phyloP scores from a whole-genome alignment of 2,329 filamentous ascomycete species.

The Sordariomycetes sp. region DNA sequence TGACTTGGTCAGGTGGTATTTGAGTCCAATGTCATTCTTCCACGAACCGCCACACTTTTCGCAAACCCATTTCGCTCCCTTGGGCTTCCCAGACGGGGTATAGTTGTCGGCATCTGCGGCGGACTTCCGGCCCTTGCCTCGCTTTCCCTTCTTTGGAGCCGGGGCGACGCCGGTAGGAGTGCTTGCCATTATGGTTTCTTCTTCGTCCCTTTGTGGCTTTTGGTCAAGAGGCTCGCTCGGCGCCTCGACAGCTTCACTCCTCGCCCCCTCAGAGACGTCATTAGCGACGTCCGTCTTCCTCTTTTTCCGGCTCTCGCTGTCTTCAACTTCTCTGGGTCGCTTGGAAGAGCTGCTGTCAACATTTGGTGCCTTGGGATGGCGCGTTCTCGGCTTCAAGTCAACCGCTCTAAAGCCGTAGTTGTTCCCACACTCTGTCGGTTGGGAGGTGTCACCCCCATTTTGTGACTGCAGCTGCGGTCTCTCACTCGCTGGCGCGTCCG shows the following conservation, averaged over 20 bases:
- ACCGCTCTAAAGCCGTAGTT: neutral
- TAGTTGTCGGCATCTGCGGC: neutral
- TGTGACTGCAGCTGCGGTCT: neutral
- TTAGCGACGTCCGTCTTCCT: neutral
- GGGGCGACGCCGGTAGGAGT: neutral
- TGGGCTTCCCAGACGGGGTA: slow-evolving; percentile 8
- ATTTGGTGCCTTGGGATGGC: neutral
- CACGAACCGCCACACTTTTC: slow-evolving; percentile 41
- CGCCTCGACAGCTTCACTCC: neutral
- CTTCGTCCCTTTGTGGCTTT: neutral
- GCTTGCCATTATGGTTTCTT: neutral
- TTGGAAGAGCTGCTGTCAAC: neutral
- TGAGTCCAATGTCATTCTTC: slow-evolving; percentile 48
- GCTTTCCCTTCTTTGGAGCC: neutral
- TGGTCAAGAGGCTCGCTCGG: neutral
- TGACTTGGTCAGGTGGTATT: slow-evolving; percentile 48
- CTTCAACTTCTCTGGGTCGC: neutral
- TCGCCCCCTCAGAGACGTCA: neutral
- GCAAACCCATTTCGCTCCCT: slow-evolving; percentile 28
- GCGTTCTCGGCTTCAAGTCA: neutral
- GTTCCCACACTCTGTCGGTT: neutral
- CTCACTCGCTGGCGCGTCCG: neutral
- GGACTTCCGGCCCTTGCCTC: neutral
- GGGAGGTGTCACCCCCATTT: neutral
- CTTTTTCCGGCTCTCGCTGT: neutral